Evolutionary conservation across 192 early-diverging fungal species (phyloP), one percentile per base, ranked within the genome.

Genomic region (Dimargaris cristalligena): DNA sequence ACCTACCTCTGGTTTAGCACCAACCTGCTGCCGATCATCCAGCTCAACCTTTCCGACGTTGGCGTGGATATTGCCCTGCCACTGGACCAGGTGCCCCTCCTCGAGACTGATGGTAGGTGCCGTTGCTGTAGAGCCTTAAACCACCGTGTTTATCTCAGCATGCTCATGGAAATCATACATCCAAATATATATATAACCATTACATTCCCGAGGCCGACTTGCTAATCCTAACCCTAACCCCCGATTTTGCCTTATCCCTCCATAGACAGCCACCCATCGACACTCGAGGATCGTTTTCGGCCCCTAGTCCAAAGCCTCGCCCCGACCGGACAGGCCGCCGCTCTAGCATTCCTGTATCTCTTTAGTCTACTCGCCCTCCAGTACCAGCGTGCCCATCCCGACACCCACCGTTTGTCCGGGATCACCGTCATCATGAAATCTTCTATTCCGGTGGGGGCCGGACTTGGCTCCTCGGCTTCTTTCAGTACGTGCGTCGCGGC

Each of bases 391-490:
- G 9, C 56, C 34, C 3, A 30, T 30, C 52, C 52, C 52, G 14
- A 54, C 28, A n/a, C 52, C 11, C 48, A n/a, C 20, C 29, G 26
- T 51, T 28, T 14, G 1, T 61, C 67, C 14, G 76, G 78, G 29
- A 74, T 90, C 25, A 80, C 75, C 2, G 60, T 95, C 11, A 72
- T 71, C 59, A 79, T 89, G 25, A 66, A 79, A 28, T 91, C 91
- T 0, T 68, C 71, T 47, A 60, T 99, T 18, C 96, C 96, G 0
- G 84, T 97, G 22, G 92, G 93, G 9, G 81, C 93, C 6, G 96
- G 96, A 1, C 76, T 99, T 16, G 96, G 96, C 0, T 92, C 89
- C 2, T 97, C 94, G n/a, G 96, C 96, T 1, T 79, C 91, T 14
- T 96, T 82, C 68, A 81, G 82, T 55, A 92, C 93, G 13, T 76